Percentiles rank a stretch among this genome's conserved stretches.
These are phyloP conservation scores for Mycena albidolilacea DNA, from an alignment of 768 basidiomycete species.

Conservation along the genomic window DNA sequence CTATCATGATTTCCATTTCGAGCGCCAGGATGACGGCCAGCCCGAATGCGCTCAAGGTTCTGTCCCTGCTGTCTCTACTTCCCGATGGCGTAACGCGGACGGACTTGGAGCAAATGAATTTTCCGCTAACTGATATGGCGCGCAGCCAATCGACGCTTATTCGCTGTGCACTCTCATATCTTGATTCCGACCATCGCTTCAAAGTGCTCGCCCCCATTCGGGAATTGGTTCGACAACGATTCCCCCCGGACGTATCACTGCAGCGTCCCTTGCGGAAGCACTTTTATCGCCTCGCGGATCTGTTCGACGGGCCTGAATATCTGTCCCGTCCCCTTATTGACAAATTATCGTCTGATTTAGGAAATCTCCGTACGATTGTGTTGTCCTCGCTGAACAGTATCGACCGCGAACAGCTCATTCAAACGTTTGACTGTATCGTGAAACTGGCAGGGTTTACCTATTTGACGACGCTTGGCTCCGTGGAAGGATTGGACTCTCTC, in stretches of 20 bases:
- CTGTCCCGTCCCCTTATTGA: neutral
- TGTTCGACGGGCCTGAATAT: neutral
- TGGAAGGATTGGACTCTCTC: slow-evolving; percentile 3
- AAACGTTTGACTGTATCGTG: neutral
- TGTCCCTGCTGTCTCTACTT: neutral
- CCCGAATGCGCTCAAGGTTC: neutral
- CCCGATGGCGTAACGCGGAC: neutral
- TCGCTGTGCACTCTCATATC: neutral
- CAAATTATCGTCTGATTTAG: neutral
- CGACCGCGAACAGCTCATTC: slow-evolving; percentile 4
- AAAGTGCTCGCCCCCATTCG: neutral
- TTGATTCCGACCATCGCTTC: neutral
- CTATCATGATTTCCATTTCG: slow-evolving; percentile 3
- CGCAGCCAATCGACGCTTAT: neutral
- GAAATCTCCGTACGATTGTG: slow-evolving; percentile 1
- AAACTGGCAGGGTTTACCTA: neutral
- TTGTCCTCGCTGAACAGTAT: neutral
- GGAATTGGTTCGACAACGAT: neutral
- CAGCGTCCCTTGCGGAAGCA: neutral
- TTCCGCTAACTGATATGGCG: neutral
- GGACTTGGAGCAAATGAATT: neutral
- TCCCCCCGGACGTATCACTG: neutral
- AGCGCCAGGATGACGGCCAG: slow-evolving; percentile 1
- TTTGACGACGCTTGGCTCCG: neutral
- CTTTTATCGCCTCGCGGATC: slow-evolving; percentile 9